Evolutionary conservation across 2,329 filamentous ascomycete genomes (phyloP), one percentile per base, ranked within the genome.

Genomic region (Arthrinium puccinioides): DNA sequence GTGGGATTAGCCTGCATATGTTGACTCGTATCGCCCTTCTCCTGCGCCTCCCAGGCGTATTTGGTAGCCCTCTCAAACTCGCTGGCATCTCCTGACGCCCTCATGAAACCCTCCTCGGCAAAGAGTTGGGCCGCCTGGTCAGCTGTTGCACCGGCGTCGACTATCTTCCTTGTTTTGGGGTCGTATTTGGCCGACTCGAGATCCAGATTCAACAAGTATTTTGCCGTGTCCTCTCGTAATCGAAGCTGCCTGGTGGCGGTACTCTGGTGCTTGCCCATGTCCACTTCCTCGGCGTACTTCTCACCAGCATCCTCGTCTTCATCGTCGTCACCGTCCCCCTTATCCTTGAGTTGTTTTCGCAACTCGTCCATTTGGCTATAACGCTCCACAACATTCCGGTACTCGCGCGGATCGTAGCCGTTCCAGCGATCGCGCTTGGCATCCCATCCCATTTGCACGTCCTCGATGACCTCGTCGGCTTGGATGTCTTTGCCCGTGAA

Each of bases 391-490:
- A 97, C 86, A 43, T 77, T 72, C 42, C 78, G 74, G 58, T 95
- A 97, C 60, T 97, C 86, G 47, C 76, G 79, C 1, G 88, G 70
- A 58, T 97, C 89, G 61, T 94, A 98, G n/a, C 90, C 90, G 56
- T 96, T 96, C 90, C 92, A 98, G 29, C 90, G 79, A 66, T 98
- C 92, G 49, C 92, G 76, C 68, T 98, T 98, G 16, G 92, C 92
- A 60, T 98, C 94, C 87, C 90, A 98, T 4, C 89, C 87, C 32
- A 97, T 66, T 31, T 85, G 79, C 13, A 97, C 82, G 38, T 94
- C 82, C 55, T 95, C 84, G 10, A 95, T 69, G 9, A 84, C 66
- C 55, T 96, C 88, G 57, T 98, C 94, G 21, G 90, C 87, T 56
- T 95, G 83, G 38, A 98, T 98, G 56, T 97, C 84, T 54, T 79